These are phyloP conservation scores for Myriosclerotinia curreyana DNA, from an alignment of 2,329 filamentous ascomycete genomes.

Conservation along the genomic window DNA sequence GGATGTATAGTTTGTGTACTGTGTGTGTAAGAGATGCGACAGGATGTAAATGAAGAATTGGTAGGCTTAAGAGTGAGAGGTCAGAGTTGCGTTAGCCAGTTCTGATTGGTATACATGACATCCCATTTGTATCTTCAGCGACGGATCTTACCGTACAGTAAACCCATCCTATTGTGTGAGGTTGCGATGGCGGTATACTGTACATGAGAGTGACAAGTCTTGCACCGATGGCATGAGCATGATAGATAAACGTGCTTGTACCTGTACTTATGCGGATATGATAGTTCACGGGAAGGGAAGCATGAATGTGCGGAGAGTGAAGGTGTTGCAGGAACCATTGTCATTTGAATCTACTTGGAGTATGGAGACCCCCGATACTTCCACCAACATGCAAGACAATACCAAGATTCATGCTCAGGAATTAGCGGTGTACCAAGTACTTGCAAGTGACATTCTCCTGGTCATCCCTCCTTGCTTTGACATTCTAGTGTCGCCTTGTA, in stretches of 20 bases:
- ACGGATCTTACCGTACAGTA: neutral
- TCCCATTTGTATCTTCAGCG: neutral
- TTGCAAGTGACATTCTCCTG: constrained; percentile 14
- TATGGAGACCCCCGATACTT: neutral
- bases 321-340: neutral
- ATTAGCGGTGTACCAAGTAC: constrained; percentile 17
- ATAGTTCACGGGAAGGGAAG: neutral
- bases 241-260: neutral
- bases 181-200: neutral
- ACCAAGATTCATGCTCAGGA: constrained; percentile 4
- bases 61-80: neutral
- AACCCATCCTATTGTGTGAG: neutral
- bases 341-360: neutral
- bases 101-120: neutral
- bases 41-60: too few relatives aligned
- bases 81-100: neutral
- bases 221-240: neutral
- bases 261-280: neutral
- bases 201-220: neutral
- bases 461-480: neutral
- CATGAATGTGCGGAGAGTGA: neutral
- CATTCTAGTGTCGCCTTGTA: constrained; percentile 15
- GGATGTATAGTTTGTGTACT: too few relatives aligned
- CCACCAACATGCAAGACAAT: constrained; percentile 12
- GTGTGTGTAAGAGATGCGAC: too few relatives aligned